Conservation (phyloP, 129 eudicot genomes). For the Saussurea involucrata region DNA sequence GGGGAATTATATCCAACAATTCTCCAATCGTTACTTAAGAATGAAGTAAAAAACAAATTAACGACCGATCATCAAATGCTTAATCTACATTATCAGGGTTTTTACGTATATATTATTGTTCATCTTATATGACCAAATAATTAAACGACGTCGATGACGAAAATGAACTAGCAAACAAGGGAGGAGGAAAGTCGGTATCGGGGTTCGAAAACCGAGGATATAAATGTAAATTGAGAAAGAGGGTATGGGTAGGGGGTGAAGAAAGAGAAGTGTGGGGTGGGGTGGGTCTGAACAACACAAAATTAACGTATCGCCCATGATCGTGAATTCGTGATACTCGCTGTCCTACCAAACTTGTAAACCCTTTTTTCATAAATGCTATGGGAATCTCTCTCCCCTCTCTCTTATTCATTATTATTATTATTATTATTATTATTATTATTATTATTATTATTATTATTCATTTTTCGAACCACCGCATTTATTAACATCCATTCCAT, state of each 20-base stretch:
- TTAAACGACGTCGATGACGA: neutral
- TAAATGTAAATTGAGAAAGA: slow-evolving; percentile 22
- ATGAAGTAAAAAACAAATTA: too few species aligned
- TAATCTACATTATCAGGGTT: too few species aligned
- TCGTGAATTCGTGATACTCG: slow-evolving; percentile 52
- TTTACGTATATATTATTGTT: too few species aligned
- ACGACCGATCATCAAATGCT: too few species aligned
- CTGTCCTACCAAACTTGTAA: slow-evolving; percentile 33
- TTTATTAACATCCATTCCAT: slow-evolving; percentile 10
- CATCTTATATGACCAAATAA: neutral
- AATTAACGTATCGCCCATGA: slow-evolving; percentile 36
- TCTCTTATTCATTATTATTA: slow-evolving; percentile 10
- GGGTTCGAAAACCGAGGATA: slow-evolving; percentile 14
- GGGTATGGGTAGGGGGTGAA: slow-evolving; percentile 13
- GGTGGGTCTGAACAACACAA: slow-evolving; percentile 9
- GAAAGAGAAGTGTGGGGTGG: slow-evolving; percentile 3
- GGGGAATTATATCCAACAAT: neutral
- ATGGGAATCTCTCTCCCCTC: slow-evolving; percentile 30
- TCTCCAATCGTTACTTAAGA: neutral
- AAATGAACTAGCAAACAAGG: neutral
- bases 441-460: too few species aligned
- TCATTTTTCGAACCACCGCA: slow-evolving; percentile 20
- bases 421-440: too few species aligned
- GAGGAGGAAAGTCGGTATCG: neutral
- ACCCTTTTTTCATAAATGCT: slow-evolving; percentile 37